phyloP scores from a whole-genome alignment of 768 basidiomycete genomes.

The Amanita jacksonii region DNA sequence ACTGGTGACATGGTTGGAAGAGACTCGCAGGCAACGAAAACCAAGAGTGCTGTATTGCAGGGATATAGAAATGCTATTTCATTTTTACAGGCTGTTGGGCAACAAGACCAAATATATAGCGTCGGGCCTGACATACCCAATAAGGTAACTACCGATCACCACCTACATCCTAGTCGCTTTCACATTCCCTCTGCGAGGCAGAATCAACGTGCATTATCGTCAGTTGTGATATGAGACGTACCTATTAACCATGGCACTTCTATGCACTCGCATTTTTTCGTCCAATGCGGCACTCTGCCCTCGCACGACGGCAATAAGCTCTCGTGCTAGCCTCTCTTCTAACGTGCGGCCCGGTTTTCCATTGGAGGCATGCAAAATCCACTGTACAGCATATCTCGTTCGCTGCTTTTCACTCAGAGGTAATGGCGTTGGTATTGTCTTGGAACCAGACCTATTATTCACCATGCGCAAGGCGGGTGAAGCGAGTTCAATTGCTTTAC shows the following conservation, averaged over 20 bases:
- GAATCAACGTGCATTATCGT: too few relatives aligned
- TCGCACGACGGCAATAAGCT: conserved; percentile 64
- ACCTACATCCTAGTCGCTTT: not conserved
- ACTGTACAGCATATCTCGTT: conserved; percentile 55
- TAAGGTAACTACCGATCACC: not conserved
- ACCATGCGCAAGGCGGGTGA: conserved; percentile 62
- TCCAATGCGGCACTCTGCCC: conserved; percentile 49
- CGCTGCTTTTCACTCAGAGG: conserved; percentile 79
- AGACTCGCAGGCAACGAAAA: not conserved
- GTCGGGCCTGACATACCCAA: not conserved
- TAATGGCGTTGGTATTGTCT: conserved; percentile 55
- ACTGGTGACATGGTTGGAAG: conserved; percentile 30
- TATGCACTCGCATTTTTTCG: conserved; percentile 56
- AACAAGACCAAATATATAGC: conserved; percentile 6
- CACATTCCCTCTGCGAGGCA: conserved; percentile 4
- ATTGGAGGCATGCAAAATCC: conserved; percentile 60
- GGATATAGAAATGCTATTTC: not conserved
- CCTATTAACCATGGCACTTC: conserved; percentile 70
- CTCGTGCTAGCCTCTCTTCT: conserved; percentile 68
- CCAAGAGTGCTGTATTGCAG: too few relatives aligned
- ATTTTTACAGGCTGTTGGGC: not conserved
- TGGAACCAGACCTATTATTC: conserved; percentile 52
- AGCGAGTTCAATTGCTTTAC: conserved; percentile 55
- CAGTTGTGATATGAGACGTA: conserved; percentile 30
- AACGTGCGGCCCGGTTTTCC: conserved; percentile 44